Conservation (phyloP, 2,329 filamentous ascomycete genomes). For the Pyrenophora tritici-repentis region DNA sequence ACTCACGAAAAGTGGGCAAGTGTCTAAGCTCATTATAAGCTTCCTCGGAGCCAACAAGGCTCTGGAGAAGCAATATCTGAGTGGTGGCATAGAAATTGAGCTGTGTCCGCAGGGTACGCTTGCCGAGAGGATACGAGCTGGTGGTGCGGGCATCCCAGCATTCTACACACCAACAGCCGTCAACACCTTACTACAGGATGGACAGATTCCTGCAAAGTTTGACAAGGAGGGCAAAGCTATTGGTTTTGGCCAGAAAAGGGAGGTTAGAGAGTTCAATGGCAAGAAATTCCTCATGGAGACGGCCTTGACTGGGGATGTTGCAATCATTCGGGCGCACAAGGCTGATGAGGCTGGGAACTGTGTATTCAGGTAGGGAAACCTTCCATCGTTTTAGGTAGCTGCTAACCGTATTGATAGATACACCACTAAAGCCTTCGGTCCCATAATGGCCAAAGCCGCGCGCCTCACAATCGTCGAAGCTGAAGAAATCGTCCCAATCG, state of each 20-base stretch:
- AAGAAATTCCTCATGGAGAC: slow-evolving; percentile 78
- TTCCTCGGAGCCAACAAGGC: slow-evolving; percentile 79
- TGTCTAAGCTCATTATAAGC: slow-evolving; percentile 74
- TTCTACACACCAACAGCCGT: slow-evolving; percentile 77
- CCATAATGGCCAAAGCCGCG: slow-evolving; percentile 81
- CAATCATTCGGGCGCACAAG: slow-evolving; percentile 76
- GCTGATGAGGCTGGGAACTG: slow-evolving; percentile 79
- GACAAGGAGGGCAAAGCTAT: slow-evolving; percentile 63
- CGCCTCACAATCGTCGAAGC: slow-evolving; percentile 91
- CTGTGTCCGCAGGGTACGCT: slow-evolving; percentile 77
- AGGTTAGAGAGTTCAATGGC: slow-evolving; percentile 73
- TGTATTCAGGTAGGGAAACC: slow-evolving; percentile 59
- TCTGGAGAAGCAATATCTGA: slow-evolving; percentile 74
- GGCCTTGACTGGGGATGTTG: slow-evolving; percentile 74
- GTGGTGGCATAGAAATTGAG: slow-evolving; percentile 74
- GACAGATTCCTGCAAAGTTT: slow-evolving; percentile 68
- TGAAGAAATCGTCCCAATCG: slow-evolving; percentile 89
- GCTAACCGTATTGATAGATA: slow-evolving; percentile 29
- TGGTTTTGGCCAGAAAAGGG: slow-evolving; percentile 67
- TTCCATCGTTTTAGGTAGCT: neutral
- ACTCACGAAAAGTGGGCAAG: slow-evolving; percentile 70
- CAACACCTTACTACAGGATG: slow-evolving; percentile 68
- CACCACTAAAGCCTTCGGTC: slow-evolving; percentile 46
- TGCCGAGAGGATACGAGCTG: slow-evolving; percentile 72
- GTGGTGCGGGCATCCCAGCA: slow-evolving; percentile 76